Percentiles rank a stretch among this genome's conserved stretches.
These are phyloP conservation scores for Sporothrix protearum DNA, from an alignment of 2,329 filamentous ascomycete species.

Conservation along the genomic window DNA sequence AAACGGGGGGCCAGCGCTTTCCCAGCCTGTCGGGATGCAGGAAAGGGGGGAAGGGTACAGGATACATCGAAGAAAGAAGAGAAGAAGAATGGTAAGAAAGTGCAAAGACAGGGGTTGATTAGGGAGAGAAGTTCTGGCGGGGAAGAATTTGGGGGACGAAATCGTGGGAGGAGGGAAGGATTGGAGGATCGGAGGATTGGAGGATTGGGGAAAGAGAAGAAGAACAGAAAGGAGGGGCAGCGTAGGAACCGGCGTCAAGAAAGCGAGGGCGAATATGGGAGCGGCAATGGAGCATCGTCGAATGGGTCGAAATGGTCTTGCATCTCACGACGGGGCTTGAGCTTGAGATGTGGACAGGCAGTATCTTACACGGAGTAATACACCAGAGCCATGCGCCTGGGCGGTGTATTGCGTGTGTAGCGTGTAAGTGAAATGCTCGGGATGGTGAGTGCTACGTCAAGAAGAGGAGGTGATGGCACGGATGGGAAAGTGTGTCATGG, in stretches of 20 bases:
- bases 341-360: background rate
- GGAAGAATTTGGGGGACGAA: background rate
- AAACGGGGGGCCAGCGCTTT: background rate
- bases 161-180: background rate
- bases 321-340: background rate
- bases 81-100: background rate
- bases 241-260: conserved; percentile 6
- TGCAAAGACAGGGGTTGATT: background rate
- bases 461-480: background rate
- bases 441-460: background rate
- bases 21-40: conserved; percentile 15
- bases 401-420: conserved; percentile 3
- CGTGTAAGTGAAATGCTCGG: conserved; percentile 11
- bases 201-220: background rate
- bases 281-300: background rate
- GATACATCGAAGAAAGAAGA: background rate
- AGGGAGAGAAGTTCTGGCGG: background rate
- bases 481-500: background rate
- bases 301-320: background rate
- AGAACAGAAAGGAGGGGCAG: background rate
- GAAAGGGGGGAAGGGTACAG: background rate
- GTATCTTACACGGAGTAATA: background rate
- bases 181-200: background rate
- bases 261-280: background rate
- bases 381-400: background rate